A percentile compares a stretch with the other conserved stretches of the same genome.
Conservation (phyloP, 176 grass and related monocot species). For the Rhynchospora breviuscula region DNA sequence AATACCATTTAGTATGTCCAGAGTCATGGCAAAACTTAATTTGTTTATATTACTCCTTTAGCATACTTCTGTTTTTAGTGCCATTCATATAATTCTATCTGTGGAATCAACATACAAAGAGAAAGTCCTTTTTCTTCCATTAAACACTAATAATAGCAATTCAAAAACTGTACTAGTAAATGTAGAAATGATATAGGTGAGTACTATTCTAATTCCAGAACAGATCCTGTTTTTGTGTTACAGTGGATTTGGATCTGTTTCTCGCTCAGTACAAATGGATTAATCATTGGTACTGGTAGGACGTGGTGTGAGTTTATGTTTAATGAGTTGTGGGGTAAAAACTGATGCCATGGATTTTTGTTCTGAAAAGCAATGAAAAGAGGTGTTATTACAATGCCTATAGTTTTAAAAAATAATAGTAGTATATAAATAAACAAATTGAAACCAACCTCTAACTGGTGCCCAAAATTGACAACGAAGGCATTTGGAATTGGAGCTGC, state of each 20-base stretch:
- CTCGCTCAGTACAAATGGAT: too few relatives aligned
- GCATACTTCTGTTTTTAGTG: not conserved
- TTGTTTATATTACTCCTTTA: not conserved
- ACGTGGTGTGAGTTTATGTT: not conserved
- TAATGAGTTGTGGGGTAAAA: not conserved
- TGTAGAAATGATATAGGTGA: not conserved
- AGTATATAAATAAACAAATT: conserved; percentile 6
- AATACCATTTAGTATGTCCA: not conserved
- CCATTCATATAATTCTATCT: not conserved
- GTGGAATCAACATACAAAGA: not conserved
- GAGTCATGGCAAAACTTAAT: not conserved
- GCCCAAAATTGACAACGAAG: conserved; percentile 60
- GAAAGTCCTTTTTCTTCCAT: not conserved
- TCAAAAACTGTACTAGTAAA: not conserved
- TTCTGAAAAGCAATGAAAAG: not conserved
- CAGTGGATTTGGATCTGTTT: too few relatives aligned
- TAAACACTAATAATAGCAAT: not conserved
- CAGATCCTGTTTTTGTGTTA: not conserved
- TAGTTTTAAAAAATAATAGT: not conserved
- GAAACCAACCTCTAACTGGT: conserved; percentile 42
- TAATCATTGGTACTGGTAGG: not conserved
- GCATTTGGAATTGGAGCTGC: conserved; percentile 33
- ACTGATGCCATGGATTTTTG: not conserved
- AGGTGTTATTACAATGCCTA: not conserved
- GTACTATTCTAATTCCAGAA: not conserved